Base-by-base conservation (phyloP, 768 basidiomycete species). In the Calvatia gigantea region DNA sequence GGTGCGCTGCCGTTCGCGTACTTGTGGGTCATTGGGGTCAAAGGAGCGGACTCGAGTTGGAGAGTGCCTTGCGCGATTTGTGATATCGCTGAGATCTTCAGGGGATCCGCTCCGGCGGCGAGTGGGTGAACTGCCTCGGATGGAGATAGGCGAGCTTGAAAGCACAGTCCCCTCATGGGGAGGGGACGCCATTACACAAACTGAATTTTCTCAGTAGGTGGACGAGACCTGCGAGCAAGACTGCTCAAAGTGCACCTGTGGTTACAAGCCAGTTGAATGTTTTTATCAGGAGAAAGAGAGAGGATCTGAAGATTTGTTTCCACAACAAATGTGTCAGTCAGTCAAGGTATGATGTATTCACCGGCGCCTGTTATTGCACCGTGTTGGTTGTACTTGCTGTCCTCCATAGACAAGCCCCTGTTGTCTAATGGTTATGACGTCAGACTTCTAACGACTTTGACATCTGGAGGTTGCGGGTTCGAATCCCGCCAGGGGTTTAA, bases 391-490 rank as follows among this genome's bases (percentile, higher is more conserved):
- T 42, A 42, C 41, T 19, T 21, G 25, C 14, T 9, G 1, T 9
- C 12, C n/a, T 4, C 29, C 2, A 27, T 33, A 28, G 4, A 23
- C 11, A 67, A 60, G 86, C 86, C 85, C 86, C 78, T 79, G 82
- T 88, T 85, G 86, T 87, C 85, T 88, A 87, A 88, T 88, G 86
- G 86, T 76, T 85, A 88, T 88, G 86, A 87, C 86, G 86, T 87
- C 86, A 88, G 86, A 88, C 86, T 88, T 88, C 86, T 88, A 85
- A 21, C 38, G 12, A 56, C 4, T n/a, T 21, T 54, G 51, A 51
- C 28, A 85, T 87, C 86, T 87, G 86, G 84, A 87, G 86, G 85
- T 81, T 88, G 85, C 82, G 85, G 79, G 86, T 88, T 88, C 86
- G 86, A 88, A 77, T 87, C 86, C 80, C 85, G 83, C 84, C 82